Evolutionary conservation across 192 early-diverging fungal genomes (phyloP).

Genomic region (Thamnidium elegans): DNA sequence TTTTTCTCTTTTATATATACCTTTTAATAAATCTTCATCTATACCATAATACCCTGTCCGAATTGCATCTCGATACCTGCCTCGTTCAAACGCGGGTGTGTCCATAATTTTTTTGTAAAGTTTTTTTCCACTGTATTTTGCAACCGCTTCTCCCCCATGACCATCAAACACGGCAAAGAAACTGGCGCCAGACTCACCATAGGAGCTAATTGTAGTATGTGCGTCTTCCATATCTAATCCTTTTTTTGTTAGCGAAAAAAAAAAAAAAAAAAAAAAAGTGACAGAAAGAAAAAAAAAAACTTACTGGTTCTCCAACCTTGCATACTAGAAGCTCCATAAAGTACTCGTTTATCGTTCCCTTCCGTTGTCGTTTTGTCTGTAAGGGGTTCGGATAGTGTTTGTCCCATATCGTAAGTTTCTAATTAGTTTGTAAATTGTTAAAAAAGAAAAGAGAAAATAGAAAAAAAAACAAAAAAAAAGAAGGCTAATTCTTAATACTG

Average conservation of each 20-base stretch:
- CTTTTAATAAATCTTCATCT: constrained; percentile 72
- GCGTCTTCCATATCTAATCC: constrained; percentile 92
- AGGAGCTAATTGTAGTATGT: constrained; percentile 80
- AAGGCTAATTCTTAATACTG: too few relatives aligned
- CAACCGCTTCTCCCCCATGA: constrained; percentile 85
- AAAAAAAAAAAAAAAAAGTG: not conserved
- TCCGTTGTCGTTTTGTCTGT: constrained; percentile 81
- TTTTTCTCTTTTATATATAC: constrained; percentile 30
- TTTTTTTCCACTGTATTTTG: constrained; percentile 77
- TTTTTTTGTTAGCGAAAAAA: not conserved
- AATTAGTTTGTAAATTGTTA: not conserved
- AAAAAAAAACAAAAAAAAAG: not conserved
- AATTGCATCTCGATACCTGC: constrained; percentile 73
- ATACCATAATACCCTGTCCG: constrained; percentile 79
- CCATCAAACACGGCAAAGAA: constrained; percentile 98
- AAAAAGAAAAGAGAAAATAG: not conserved
- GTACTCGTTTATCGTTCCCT: constrained; percentile 74
- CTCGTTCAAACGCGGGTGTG: constrained; percentile 58
- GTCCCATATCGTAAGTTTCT: constrained; percentile 69
- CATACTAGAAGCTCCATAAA: constrained; percentile 88
- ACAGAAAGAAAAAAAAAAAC: not conserved
- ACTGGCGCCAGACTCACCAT: constrained; percentile 61
- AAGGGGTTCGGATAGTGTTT: constrained; percentile 92
- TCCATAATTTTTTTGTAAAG: constrained; percentile 72
- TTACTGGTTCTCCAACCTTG: constrained; percentile 95